phyloP scores from a whole-genome alignment of 805 yeast genomes.

The Yarrowia sp. region DNA sequence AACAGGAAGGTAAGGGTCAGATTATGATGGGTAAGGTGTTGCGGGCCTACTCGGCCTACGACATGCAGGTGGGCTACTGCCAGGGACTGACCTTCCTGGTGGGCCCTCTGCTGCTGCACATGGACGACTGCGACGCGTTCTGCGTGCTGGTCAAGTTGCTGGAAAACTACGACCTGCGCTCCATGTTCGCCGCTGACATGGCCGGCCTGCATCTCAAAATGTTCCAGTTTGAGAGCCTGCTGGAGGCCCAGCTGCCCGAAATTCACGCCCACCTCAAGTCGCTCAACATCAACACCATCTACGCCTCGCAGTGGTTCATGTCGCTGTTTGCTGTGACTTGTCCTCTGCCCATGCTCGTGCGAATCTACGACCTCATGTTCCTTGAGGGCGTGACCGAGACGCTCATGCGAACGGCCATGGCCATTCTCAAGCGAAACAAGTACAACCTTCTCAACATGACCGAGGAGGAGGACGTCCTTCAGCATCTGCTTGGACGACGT shows the following conservation, averaged over 20 bases:
- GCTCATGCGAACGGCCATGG: conserved; percentile 63
- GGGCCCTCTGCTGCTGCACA: conserved; percentile 61
- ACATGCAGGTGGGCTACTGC: conserved; percentile 70
- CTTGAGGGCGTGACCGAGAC: conserved; percentile 63
- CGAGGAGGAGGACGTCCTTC: conserved; percentile 54
- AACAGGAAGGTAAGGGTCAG: conserved; percentile 54
- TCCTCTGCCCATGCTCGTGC: conserved; percentile 60
- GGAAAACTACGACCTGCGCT: conserved; percentile 64
- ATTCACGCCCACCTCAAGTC: conserved; percentile 55
- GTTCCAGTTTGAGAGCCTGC: conserved; percentile 58
- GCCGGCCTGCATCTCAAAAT: conserved; percentile 61
- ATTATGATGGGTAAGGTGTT: conserved; percentile 59
- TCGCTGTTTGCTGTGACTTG: conserved; percentile 65
- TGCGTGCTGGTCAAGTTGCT: conserved; percentile 61
- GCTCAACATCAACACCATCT: conserved; percentile 57
- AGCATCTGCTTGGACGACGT: conserved; percentile 52
- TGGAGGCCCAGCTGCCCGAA: conserved; percentile 53
- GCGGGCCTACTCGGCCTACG: conserved; percentile 69
- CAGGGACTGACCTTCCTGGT: conserved; percentile 71
- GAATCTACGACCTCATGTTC: conserved; percentile 59
- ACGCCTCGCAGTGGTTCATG: conserved; percentile 70
- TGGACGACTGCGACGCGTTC: conserved; percentile 55
- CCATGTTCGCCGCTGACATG: conserved; percentile 62
- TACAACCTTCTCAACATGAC: conserved; percentile 50
- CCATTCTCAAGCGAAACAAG: conserved; percentile 59